phyloP scores from a whole-genome alignment of 345 rosid genomes.

The Stellera chamaejasme region DNA sequence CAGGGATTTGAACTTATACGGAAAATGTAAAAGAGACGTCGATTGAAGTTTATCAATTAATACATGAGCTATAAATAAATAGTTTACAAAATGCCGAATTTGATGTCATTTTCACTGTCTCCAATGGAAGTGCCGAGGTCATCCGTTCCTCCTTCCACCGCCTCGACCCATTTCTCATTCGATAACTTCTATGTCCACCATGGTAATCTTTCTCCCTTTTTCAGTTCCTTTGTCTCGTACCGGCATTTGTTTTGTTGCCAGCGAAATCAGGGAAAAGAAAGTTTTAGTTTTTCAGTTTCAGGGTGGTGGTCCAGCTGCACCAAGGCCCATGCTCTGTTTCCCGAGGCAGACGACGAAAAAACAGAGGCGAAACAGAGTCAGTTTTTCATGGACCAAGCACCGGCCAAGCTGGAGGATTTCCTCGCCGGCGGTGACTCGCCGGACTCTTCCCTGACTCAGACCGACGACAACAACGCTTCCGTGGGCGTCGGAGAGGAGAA shows the following conservation, averaged over 20 bases:
- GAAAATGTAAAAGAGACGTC: too few relatives aligned
- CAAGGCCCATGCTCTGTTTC: slow-evolving; percentile 37
- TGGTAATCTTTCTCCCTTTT: slow-evolving; percentile 17
- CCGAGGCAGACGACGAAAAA: slow-evolving; percentile 20
- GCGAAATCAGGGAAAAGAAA: not conserved
- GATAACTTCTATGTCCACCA: slow-evolving; percentile 74
- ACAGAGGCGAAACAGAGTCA: slow-evolving; percentile 39
- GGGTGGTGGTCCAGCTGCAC: slow-evolving; percentile 42
- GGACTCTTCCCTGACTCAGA: slow-evolving; percentile 78
- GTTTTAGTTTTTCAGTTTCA: slow-evolving; percentile 19
- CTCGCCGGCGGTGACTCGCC: slow-evolving; percentile 61
- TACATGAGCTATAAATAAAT: not conserved
- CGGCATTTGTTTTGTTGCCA: too few relatives aligned
- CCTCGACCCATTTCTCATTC: slow-evolving; percentile 61
- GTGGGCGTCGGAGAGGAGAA: slow-evolving; percentile 56
- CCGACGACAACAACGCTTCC: slow-evolving; percentile 40
- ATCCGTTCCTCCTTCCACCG: slow-evolving; percentile 36
- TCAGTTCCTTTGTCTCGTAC: not conserved
- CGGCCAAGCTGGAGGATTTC: slow-evolving; percentile 89
- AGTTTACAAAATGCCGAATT: slow-evolving; percentile 40
- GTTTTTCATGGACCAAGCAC: slow-evolving; percentile 35
- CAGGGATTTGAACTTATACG: too few relatives aligned
- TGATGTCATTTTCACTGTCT: slow-evolving; percentile 82
- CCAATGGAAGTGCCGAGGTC: slow-evolving; percentile 61
- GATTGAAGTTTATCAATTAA: too few relatives aligned